These are phyloP conservation scores for Corinectria fuckeliana DNA, from an alignment of 2,329 filamentous ascomycete genomes.

Conservation along the genomic window DNA sequence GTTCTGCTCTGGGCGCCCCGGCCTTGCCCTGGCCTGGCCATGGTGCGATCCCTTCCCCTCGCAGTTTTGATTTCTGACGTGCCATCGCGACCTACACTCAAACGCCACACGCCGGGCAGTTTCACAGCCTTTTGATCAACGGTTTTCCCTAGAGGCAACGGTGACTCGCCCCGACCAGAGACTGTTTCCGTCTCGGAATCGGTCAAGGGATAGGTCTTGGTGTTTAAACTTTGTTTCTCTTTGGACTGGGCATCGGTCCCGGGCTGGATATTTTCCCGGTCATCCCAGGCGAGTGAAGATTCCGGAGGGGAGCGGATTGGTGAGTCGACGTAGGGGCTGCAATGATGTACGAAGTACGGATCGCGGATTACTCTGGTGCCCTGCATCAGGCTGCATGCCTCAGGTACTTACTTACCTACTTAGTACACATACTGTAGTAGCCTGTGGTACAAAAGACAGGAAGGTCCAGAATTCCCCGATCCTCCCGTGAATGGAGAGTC, in stretches of 20 bases:
- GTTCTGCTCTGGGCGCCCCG: not conserved
- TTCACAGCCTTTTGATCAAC: not conserved
- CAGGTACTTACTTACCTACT: not conserved
- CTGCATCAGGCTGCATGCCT: not conserved
- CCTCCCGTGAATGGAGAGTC: not conserved
- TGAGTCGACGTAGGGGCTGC: not conserved
- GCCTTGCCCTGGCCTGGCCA: not conserved
- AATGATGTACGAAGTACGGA: not conserved
- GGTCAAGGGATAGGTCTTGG: not conserved
- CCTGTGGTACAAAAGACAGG: not conserved
- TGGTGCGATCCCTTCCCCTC: not conserved
- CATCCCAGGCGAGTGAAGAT: not conserved
- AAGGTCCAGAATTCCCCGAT: too few relatives aligned
- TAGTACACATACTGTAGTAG: not conserved
- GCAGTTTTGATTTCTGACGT: not conserved
- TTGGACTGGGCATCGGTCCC: not conserved
- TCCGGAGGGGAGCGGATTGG: not conserved
- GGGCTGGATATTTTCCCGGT: not conserved
- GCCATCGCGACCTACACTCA: not conserved
- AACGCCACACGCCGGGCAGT: not conserved
- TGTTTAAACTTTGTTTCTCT: not conserved
- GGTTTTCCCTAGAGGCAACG: not conserved
- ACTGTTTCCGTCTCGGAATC: not conserved
- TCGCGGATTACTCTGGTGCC: too few relatives aligned
- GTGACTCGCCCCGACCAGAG: not conserved